These are phyloP conservation scores for Triticum monococcum DNA, from an alignment of 176 grass and related monocot species.

Conservation along the genomic window DNA sequence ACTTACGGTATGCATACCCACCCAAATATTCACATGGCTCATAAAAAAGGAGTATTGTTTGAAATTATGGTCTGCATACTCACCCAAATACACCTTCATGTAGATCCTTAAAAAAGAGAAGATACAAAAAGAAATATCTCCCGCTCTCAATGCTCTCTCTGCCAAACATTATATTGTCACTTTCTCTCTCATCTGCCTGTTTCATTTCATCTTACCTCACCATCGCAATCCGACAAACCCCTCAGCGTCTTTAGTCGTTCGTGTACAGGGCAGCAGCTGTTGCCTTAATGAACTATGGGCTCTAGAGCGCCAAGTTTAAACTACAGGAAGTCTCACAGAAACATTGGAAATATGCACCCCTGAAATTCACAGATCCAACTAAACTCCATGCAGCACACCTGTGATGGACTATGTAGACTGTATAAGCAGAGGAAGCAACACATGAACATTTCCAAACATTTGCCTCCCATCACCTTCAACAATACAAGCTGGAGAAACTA, in stretches of 20 bases:
- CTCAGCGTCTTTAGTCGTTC: background rate
- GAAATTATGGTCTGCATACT: background rate
- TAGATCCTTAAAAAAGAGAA: background rate
- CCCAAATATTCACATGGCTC: background rate
- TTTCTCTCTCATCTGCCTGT: background rate
- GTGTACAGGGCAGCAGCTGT: background rate
- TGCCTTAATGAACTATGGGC: background rate
- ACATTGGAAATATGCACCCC: background rate
- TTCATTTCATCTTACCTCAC: background rate
- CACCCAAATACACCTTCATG: background rate
- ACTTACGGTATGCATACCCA: background rate
- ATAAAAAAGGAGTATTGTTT: background rate
- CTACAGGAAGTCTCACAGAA: background rate
- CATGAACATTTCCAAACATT: background rate
- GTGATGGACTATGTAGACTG: too few relatives aligned
- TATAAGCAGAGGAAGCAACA: background rate
- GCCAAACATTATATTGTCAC: background rate
- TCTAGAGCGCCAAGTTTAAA: background rate
- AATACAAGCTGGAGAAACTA: background rate
- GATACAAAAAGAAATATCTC: background rate
- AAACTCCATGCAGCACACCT: background rate
- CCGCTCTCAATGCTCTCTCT: background rate
- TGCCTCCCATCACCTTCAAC: background rate
- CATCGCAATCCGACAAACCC: too few relatives aligned
- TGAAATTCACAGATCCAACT: background rate